Conservation (phyloP, 2,329 filamentous ascomycete species). For the Cladobotryum protrusum region DNA sequence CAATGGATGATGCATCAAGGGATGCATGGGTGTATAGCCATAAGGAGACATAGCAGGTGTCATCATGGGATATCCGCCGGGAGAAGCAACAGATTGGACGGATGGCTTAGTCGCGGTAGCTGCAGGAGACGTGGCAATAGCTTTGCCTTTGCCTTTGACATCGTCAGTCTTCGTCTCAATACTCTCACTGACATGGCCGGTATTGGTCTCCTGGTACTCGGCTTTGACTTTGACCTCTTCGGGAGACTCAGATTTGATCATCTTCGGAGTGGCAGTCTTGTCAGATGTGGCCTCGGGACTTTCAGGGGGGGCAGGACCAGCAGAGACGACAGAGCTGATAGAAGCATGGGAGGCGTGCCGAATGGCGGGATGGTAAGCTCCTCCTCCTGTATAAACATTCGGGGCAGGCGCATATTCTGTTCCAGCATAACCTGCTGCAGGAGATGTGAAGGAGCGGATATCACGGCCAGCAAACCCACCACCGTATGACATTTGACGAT, state of each 20-base stretch:
- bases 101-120: background rate
- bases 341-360: background rate
- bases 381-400: background rate
- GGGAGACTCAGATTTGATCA: background rate
- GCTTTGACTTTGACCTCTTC: too few relatives aligned
- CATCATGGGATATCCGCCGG: conserved; percentile 7
- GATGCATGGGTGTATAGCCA: background rate
- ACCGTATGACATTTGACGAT: background rate
- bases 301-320: background rate
- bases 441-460: too few relatives aligned
- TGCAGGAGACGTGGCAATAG: background rate
- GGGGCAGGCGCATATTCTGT: background rate
- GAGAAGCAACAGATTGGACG: background rate
- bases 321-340: background rate
- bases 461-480: too few relatives aligned
- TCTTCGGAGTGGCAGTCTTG: background rate
- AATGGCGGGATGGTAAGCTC: background rate
- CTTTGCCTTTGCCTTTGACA: background rate
- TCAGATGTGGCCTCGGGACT: background rate
- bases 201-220: background rate
- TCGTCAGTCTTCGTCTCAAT: background rate
- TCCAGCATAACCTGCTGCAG: background rate
- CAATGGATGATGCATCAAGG: background rate
- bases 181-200: background rate
- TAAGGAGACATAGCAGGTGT: background rate